Evolutionary conservation across 2,329 filamentous ascomycete genomes (phyloP), one percentile per base, ranked within the genome.

Genomic region (Amylocarpus encephaloides): DNA sequence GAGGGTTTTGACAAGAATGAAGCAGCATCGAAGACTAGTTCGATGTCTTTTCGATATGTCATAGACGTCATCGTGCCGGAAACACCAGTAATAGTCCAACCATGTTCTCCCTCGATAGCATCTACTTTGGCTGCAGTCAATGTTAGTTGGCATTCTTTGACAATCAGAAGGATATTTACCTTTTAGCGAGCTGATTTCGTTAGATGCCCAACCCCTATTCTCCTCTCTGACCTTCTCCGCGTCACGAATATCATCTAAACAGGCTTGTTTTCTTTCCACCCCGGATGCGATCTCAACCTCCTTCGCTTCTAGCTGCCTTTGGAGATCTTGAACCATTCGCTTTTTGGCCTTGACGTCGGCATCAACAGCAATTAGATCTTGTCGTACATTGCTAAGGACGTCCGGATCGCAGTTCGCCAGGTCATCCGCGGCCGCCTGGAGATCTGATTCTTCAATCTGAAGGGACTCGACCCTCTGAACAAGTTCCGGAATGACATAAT

Each of bases 221-320:
- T 95, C 87, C 66, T 96, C 90, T 54, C 87, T 80, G 22, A 94
- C 75, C 56, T 82, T 83, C 66, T 96, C 90, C 0, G 91, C 88
- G 61, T 89, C 84, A 51, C 81, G 78, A 51, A 95, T 96, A 43
- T 93, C 86, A 26, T 80, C 76, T 29, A 85, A 63, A 58, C 79
- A 89, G 59, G 82, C 77, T 48, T 81, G 70, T 65, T 92, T 95
- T 61, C 81, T 77, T 51, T 82, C 75, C 6, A 76, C 73, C 41
- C 85, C 75, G 1, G 78, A 73, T 52, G 81, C 77, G 15, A 92
- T 80, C 7, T 75, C 73, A 1, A 73, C 67, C 54, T 87, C 83
- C 32, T 86, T 86, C 40, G 83, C 80, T 46, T 81, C 73, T 9
- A 89, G 71, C 58, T 93, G 77, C 40, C 73, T 70, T 42, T 83